Evolutionary conservation across 176 grass and related monocot species (phyloP).

Genomic region (Chloris gayana): DNA sequence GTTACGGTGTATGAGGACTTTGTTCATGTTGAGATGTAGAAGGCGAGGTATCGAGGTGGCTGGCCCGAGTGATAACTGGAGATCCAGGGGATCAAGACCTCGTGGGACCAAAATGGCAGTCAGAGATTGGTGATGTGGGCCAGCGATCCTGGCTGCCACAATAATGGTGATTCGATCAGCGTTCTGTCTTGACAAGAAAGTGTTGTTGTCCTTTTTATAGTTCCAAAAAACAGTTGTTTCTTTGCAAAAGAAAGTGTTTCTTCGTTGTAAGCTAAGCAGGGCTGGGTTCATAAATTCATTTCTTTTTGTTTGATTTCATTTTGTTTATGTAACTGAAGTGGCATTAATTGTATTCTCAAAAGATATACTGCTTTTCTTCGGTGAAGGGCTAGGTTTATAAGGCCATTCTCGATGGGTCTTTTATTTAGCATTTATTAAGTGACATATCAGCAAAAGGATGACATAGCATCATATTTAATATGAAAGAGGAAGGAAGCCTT

Average conservation of each 20-base stretch:
- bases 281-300: background rate
- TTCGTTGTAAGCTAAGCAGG: background rate
- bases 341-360: background rate
- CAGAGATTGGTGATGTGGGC: background rate
- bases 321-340: background rate
- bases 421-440: too few species aligned
- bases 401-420: too few species aligned
- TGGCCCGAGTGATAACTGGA: background rate
- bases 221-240: too few species aligned
- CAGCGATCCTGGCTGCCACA: background rate
- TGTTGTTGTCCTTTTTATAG: background rate
- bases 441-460: too few species aligned
- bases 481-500: too few species aligned
- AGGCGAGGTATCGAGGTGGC: background rate
- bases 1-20: background rate
- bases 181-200: background rate
- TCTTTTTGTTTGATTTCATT: background rate
- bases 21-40: background rate
- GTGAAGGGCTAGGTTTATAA: too few species aligned
- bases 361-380: too few species aligned
- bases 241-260: background rate
- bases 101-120: constrained; percentile 12
- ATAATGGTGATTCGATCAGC: background rate
- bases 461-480: too few species aligned
- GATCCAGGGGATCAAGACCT: background rate